Evolutionary conservation across 176 grass and related monocot species (phyloP).

Genomic region (Lolium perenne): DNA sequence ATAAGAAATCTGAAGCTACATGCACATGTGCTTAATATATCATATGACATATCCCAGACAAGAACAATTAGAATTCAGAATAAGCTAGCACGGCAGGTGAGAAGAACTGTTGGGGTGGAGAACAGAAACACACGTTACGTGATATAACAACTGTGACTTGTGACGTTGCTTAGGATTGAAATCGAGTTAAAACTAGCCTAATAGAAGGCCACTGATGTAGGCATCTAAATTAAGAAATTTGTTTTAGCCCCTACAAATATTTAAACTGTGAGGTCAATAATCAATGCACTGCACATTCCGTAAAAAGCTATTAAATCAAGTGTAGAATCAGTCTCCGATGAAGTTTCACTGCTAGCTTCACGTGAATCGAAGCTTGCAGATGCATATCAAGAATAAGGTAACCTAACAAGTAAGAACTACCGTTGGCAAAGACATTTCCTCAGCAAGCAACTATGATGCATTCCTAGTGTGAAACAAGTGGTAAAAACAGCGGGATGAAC

Average conservation of each 20-base stretch:
- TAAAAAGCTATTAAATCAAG: neutral
- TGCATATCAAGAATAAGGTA: neutral
- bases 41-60: conserved; percentile 11
- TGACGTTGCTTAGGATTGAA: neutral
- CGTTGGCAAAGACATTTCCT: neutral
- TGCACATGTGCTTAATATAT: conserved; percentile 4
- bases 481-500: neutral
- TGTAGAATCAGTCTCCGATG: neutral
- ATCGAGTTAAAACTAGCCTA: neutral
- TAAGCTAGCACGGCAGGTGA: conserved; percentile 26
- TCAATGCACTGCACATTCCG: neutral
- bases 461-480: neutral
- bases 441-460: neutral
- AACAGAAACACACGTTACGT: neutral
- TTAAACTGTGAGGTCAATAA: conserved; percentile 9
- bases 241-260: neutral
- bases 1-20: conserved; percentile 1
- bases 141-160: neutral
- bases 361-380: neutral
- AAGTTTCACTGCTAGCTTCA: neutral
- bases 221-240: neutral
- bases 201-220: neutral
- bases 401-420: neutral
- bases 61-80: neutral
- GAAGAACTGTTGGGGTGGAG: conserved; percentile 1